Conservation (phyloP, 2,329 filamentous ascomycete species). For the Pseudogymnoascus sp. region DNA sequence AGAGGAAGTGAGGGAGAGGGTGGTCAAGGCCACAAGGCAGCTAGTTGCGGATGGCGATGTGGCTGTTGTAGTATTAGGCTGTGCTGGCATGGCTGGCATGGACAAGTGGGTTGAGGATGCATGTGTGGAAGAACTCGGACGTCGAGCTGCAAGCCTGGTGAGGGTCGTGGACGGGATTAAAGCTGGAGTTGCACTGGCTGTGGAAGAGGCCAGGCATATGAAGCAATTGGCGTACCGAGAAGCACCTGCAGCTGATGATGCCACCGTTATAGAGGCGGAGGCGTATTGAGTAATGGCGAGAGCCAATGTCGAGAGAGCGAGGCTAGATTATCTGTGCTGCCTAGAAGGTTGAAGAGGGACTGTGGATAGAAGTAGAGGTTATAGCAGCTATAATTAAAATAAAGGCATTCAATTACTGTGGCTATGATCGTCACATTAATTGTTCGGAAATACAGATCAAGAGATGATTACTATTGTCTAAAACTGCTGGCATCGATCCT, state of each 20-base stretch:
- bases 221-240: not conserved
- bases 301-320: not conserved
- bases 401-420: no score
- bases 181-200: constrained; percentile 46
- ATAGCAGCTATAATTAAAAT: no score
- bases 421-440: no score
- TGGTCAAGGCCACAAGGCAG: constrained; percentile 62
- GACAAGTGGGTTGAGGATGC: constrained; percentile 67
- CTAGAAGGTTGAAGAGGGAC: no score
- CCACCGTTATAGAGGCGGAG: not conserved
- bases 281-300: not conserved
- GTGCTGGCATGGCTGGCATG: constrained; percentile 85
- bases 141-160: constrained; percentile 49
- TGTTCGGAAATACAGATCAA: no score
- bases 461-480: no score
- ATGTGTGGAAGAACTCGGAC: constrained; percentile 56
- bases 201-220: not conserved
- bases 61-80: constrained; percentile 72
- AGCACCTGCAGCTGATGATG: not conserved
- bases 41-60: constrained; percentile 54
- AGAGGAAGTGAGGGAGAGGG: constrained; percentile 55
- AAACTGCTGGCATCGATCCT: no score
- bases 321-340: not conserved
- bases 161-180: constrained; percentile 75
- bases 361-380: no score